Evolutionary conservation across 2,329 filamentous ascomycete species (phyloP).

Genomic region (Colletotrichum sp.): DNA sequence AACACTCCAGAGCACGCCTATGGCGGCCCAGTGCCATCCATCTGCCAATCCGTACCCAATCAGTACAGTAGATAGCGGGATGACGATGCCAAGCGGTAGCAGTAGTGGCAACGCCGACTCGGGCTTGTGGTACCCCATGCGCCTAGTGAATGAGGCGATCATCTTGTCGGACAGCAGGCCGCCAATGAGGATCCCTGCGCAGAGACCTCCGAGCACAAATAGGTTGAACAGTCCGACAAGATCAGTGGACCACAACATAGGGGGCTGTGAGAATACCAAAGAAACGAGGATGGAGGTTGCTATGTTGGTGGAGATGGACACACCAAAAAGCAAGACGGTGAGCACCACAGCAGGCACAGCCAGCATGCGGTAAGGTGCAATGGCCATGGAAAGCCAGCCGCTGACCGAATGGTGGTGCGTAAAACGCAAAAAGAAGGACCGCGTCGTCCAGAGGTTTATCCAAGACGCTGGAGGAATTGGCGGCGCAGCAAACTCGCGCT

Average conservation of each 20-base stretch:
- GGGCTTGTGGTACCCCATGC: background rate
- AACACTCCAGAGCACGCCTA: background rate
- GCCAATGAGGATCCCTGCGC: background rate
- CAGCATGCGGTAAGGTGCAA: background rate
- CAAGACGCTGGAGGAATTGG: background rate
- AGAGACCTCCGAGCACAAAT: background rate
- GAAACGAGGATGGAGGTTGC: background rate
- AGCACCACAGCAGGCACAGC: background rate
- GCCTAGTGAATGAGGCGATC: background rate
- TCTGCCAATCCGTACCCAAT: background rate
- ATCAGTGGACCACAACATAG: background rate
- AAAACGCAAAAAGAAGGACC: background rate
- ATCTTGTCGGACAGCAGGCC: background rate
- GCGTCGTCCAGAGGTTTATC: background rate
- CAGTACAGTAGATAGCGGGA: background rate
- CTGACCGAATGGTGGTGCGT: background rate
- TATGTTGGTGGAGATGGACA: background rate
- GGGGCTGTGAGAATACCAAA: background rate
- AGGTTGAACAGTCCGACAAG: background rate
- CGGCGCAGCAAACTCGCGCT: background rate
- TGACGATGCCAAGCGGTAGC: background rate
- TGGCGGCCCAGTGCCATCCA: background rate
- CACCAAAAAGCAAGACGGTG: background rate
- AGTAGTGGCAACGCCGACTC: background rate
- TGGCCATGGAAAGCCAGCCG: background rate